Evolutionary conservation across 1,284 basidiomycete genomes (phyloP).

Genomic region (Earliella scabrosa): DNA sequence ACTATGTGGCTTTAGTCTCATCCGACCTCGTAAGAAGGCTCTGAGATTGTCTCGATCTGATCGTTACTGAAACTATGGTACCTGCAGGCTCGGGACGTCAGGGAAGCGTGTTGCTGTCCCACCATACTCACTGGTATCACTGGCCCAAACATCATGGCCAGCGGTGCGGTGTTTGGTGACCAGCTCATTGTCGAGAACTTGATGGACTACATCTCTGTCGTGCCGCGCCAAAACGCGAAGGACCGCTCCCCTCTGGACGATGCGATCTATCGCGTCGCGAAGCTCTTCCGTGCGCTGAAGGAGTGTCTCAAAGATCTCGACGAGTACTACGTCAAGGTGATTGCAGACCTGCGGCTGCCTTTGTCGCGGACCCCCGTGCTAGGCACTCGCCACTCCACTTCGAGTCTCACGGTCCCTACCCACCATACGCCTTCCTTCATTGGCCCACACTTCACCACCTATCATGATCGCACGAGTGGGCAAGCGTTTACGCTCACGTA

Average conservation of each 20-base stretch:
- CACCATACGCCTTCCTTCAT: not conserved
- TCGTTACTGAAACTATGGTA: not conserved
- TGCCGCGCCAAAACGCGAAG: not conserved
- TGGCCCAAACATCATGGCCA: conserved; percentile 12
- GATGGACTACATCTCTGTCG: conserved; percentile 7
- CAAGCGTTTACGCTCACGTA: conserved; percentile 7
- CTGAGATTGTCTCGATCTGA: not conserved
- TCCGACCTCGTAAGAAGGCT: conserved; percentile 4
- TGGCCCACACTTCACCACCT: conserved; percentile 14
- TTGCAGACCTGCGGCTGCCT: too few relatives aligned
- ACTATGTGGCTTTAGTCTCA: conserved; percentile 9
- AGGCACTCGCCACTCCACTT: not conserved
- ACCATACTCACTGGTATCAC: conserved; percentile 11
- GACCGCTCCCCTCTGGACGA: not conserved
- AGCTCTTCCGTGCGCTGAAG: conserved; percentile 9
- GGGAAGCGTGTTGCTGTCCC: conserved; percentile 15
- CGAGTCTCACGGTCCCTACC: not conserved
- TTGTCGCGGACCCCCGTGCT: too few relatives aligned
- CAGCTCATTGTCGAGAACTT: conserved; percentile 9
- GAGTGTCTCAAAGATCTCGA: conserved; percentile 8
- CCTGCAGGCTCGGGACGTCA: conserved; percentile 1
- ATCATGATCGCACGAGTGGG: not conserved
- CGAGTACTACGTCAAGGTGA: not conserved
- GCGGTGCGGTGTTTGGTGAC: conserved; percentile 20
- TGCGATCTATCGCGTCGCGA: conserved; percentile 6